These are phyloP conservation scores for Monilinia laxa DNA, from an alignment of 2,329 filamentous ascomycete genomes.

Conservation along the genomic window DNA sequence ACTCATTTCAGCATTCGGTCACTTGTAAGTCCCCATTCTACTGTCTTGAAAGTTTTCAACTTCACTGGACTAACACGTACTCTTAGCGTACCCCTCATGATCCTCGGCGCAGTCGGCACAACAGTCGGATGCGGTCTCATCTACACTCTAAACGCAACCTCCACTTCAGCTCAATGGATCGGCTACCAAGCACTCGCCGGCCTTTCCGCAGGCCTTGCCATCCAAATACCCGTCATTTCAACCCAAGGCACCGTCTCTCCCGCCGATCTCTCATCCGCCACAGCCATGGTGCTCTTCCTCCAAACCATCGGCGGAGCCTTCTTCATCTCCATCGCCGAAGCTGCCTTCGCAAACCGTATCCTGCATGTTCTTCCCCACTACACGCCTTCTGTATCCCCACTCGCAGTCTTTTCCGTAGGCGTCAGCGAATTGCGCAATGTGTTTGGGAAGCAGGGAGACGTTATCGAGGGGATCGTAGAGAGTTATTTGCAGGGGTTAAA, in stretches of 20 bases:
- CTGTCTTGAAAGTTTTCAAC: too few species aligned
- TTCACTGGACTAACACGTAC: not conserved
- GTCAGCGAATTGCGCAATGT: conserved; percentile 56
- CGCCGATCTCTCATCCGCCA: conserved; percentile 48
- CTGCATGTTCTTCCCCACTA: conserved; percentile 40
- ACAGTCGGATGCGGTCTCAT: conserved; percentile 53
- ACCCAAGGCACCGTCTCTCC: conserved; percentile 43
- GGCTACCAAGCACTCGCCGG: conserved; percentile 58
- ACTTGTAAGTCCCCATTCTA: conserved; percentile 30
- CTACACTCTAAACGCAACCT: conserved; percentile 51
- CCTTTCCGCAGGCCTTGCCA: conserved; percentile 56
- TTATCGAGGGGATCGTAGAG: conserved; percentile 53
- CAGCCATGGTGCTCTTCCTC: conserved; percentile 49
- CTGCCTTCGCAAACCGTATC: conserved; percentile 49
- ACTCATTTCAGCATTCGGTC: conserved; percentile 40
- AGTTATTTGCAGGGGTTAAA: conserved; percentile 66
- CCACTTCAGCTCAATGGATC: conserved; percentile 52
- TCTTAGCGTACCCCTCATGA: conserved; percentile 41
- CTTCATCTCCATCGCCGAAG: conserved; percentile 50
- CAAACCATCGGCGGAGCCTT: conserved; percentile 53
- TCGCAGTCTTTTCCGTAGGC: conserved; percentile 45
- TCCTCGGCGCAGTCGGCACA: conserved; percentile 36
- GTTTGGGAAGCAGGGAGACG: conserved; percentile 46
- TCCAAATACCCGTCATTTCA: conserved; percentile 47
- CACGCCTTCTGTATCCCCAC: conserved; percentile 44